Base-by-base conservation (phyloP, 2,329 filamentous ascomycete species). In the Falciphora oryzae region DNA sequence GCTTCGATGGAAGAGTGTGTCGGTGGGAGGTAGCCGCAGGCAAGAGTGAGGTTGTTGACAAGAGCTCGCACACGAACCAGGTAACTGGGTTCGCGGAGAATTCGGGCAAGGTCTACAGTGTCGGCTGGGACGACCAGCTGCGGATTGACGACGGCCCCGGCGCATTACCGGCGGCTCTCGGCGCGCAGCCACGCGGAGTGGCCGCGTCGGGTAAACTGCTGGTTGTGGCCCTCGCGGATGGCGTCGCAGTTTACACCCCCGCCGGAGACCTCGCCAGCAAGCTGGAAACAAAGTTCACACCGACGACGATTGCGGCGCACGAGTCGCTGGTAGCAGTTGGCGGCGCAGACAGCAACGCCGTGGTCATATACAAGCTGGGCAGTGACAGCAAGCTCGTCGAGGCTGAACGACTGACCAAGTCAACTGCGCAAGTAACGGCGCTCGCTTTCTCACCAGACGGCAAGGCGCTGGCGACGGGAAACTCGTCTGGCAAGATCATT, bases 111-210 rank as follows among this genome's bases (percentile, higher is more conserved):
- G 85, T 92, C n/a, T 93, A 91, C 78, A 94, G 89, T 71, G 90
- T 94, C 63, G 93, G 89, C 68, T 99, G 94, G 95, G 95, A 99
- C 73, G 95, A 99, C 75, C 92, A 89, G 1, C 81, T 98, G 50
- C 89, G 85, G 58, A 83, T 96, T 50, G 93, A 96, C 68, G 83
- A 89, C 65, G 83, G 87, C 0, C 86, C 89, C 63, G 89, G 87
- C 71, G 91, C 88, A 0, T 97, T 96, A 62, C 81, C 86, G 1
- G 78, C 83, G 38, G 89, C 90, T 72, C 83, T 96, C 27, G 81
- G 85, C 3, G 89, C 88, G 25, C 95, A 98, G 73, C 95, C 95
- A 2, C 94, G 90, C 76, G 90, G 88, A 53, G 79, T 93, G 56
- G 81, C 85, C 8, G 81, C 84, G 16, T 82, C 86, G 4, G 79